Base-by-base conservation (phyloP, 371 early-diverging fungal genomes). In the Chytridium lagenaria region DNA sequence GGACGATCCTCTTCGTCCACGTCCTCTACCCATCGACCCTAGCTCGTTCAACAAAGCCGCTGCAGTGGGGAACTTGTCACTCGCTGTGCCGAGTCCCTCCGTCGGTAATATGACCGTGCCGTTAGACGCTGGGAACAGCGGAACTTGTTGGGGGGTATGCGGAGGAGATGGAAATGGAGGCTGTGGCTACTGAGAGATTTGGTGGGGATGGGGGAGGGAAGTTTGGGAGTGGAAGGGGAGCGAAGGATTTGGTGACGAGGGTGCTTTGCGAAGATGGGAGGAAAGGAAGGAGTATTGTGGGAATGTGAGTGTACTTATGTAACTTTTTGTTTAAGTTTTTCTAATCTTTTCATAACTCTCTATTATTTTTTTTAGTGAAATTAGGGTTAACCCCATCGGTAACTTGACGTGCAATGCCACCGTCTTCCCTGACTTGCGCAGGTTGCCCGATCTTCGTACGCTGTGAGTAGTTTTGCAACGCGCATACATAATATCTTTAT, bases 401-500 rank as follows among this genome's bases (percentile, higher is more conserved):
- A 52, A 26, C 55, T 52, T 52, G 5, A 26, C 55, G 23, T 52
- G 55, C 55, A 52, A 26, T 23, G 55, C n/a, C 12, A 52, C 55
- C n/a, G 12, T 26, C n/a, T 52, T 52, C 55, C 55, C 55, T 15
- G 55, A 52, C 26, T 12, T 52, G n/a, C n/a, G 23, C 12, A 26
- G 26, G 55, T 23, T 52, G 7, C n/a, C 26, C 12, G 26, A 52
- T 23, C 12, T 52, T 52, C 12, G n/a, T 5, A 52, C 7, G 26
- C 26, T 52, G 55, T 52, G 26, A 52, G 55, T 52, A 12, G 44
- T 44, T n/a, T n/a, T n/a, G n/a, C 19, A 12, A 44, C 19, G 44
- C 19, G 7, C 19, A 44, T 19, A 12, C 44, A 12, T 44, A 12
- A 12, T 44, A 12, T 19, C 19, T 19, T 12, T 44, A 7, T 44